Percentiles rank a stretch among this genome's conserved stretches.
phyloP scores from a whole-genome alignment of 345 rosid genomes.

The Cardamine resedifolia region DNA sequence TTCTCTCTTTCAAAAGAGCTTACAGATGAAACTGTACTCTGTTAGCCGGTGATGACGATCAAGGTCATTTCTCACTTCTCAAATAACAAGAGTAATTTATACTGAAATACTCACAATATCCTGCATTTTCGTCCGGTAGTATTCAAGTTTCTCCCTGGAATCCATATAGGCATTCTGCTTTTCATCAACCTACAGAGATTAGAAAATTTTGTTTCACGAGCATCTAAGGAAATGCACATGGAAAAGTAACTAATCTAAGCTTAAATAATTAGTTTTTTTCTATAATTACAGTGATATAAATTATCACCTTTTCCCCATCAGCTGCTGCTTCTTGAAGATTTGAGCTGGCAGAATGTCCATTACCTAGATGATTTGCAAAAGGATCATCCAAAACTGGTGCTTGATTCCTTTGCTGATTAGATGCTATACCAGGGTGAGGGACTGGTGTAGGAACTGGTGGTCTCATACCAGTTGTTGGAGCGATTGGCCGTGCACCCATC shows the following conservation, averaged over 20 bases:
- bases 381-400: conserved; percentile 54
- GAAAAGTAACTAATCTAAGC: conserved; percentile 7
- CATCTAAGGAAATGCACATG: conserved; percentile 23
- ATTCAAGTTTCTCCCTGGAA: conserved; percentile 91
- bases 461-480: conserved; percentile 60
- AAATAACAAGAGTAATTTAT: conserved; percentile 23
- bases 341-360: conserved; percentile 44
- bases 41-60: neutral
- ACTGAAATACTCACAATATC: conserved; percentile 76
- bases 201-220: conserved; percentile 19
- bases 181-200: conserved; percentile 52
- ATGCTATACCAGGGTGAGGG: conserved; percentile 42
- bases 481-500: conserved; percentile 53
- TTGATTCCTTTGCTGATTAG: conserved; percentile 57
- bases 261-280: neutral
- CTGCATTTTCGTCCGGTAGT: conserved; percentile 91
- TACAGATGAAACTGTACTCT: neutral
- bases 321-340: conserved; percentile 47
- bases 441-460: conserved; percentile 58
- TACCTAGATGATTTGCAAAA: conserved; percentile 54
- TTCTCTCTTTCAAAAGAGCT: conserved; percentile 1
- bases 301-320: conserved; percentile 59
- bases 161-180: conserved; percentile 68
- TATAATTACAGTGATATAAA: neutral
- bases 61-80: neutral